Evolutionary conservation across 129 eudicot genomes (phyloP), one percentile per base, ranked within the genome.

Genomic region (Escallonia rubra): DNA sequence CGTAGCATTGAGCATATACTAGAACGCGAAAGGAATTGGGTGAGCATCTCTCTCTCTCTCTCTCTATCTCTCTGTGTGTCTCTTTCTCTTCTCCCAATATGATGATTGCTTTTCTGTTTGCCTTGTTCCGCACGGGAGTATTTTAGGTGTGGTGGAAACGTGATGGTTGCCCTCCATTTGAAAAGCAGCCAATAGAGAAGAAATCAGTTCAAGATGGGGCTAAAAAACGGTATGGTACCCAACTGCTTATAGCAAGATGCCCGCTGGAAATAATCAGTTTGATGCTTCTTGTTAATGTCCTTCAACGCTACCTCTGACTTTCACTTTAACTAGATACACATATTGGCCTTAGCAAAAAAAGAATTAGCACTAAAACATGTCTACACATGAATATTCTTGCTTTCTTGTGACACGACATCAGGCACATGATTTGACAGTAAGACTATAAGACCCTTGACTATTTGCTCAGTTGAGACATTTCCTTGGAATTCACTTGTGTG

Each of bases 71-170:
- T 14, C 10, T 50, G 59, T 41, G 34, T 23, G 52, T 57, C 44
- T 63, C 50, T 47, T 54, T 55, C 39, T 42, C 4, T 49, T 58
- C 39, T 52, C 34, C 34, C 34, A 23, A 23, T 23, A 10, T 3
- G 9, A 23, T 9, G 34, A 42, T 39, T 40, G 49, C 10, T 52
- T 39, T 67, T 12, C 34, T 47, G 38, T 61, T 70, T 63, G 55
- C 57, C 54, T 53, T 75, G 63, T 66, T 69, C 52, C 66, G 6
- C 46, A 64, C 13, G 16, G 58, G 63, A 12, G 7, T 69, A 8
- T 63, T 68, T 62, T 69, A 91, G 98, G 96, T 92, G 11, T 92
- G 98, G 98, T 92, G 98, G 98, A 92, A 92, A 78, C 96, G 98
- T 53, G 98, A 92, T 78, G 91, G 96, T 67, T 92, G 98, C 72